Conservation (phyloP, 2,329 filamentous ascomycete genomes). For the Trichoderma atroviride region DNA sequence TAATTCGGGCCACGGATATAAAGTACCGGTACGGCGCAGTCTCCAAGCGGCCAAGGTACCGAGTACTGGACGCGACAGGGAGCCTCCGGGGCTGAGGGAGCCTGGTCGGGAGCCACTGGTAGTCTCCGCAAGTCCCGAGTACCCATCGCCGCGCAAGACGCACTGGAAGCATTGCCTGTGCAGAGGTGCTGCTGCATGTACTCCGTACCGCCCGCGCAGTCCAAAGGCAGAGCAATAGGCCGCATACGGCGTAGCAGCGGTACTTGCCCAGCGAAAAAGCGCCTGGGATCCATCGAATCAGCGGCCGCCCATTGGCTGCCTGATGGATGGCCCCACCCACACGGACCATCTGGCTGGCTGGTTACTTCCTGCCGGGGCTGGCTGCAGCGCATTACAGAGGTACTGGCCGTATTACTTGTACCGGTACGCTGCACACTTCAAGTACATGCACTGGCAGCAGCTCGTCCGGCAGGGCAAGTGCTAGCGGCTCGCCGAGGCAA, state of each 20-base stretch:
- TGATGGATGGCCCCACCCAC: background rate
- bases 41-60: background rate
- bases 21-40: background rate
- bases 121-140: background rate
- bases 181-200: background rate
- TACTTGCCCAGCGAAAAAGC: conserved; percentile 18
- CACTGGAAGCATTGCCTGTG: background rate
- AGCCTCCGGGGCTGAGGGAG: conserved; percentile 1
- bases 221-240: conserved; percentile 11
- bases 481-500: background rate
- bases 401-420: conserved; percentile 1
- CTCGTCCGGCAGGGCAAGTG: background rate
- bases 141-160: background rate
- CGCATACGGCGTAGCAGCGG: conserved; percentile 24
- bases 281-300: background rate
- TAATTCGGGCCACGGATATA: background rate
- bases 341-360: conserved; percentile 24
- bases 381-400: conserved; percentile 27
- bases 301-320: conserved; percentile 5
- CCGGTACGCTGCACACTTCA: conserved; percentile 1
- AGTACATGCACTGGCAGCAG: background rate
- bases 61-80: conserved; percentile 2
- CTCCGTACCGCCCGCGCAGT: background rate
- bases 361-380: conserved; percentile 7
- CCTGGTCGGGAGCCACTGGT: background rate